Conservation (phyloP, 2,329 filamentous ascomycete genomes). For the Neonectria ditissima region DNA sequence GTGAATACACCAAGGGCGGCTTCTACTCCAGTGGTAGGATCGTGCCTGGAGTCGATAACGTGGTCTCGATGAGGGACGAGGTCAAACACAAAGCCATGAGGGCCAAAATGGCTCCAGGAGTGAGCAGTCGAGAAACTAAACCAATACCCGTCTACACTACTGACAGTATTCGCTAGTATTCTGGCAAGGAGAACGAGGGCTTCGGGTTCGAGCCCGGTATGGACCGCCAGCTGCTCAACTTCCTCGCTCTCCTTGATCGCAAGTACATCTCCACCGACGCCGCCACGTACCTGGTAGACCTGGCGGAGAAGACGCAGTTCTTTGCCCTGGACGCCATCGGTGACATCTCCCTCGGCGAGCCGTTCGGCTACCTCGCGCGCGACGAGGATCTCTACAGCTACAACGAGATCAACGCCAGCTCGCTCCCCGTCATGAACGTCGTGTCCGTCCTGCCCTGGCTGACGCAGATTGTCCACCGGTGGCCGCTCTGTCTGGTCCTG, state of each 20-base stretch:
- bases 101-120: conserved; percentile 58
- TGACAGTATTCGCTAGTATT: conserved; percentile 54
- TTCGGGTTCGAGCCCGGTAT: conserved; percentile 56
- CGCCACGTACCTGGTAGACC: conserved; percentile 56
- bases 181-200: conserved; percentile 61
- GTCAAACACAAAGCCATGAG: conserved; percentile 57
- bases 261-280: conserved; percentile 59
- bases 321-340: conserved; percentile 67
- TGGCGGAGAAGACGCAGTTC: conserved; percentile 63
- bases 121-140: conserved; percentile 40
- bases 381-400: conserved; percentile 62
- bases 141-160: background rate
- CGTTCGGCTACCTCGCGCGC: conserved; percentile 63
- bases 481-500: conserved; percentile 51
- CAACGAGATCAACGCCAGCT: conserved; percentile 57
- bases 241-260: conserved; percentile 59
- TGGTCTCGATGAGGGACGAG: conserved; percentile 64
- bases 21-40: conserved; percentile 65
- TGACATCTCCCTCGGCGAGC: conserved; percentile 62
- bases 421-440: conserved; percentile 53
- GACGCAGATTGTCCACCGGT: conserved; percentile 49
- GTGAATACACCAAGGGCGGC: conserved; percentile 50
- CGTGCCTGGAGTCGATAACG: conserved; percentile 65
- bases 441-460: conserved; percentile 53
- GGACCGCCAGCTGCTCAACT: conserved; percentile 52